These are phyloP conservation scores for Mallotus japonicus DNA, from an alignment of 441 rosid genomes.

Conservation along the genomic window DNA sequence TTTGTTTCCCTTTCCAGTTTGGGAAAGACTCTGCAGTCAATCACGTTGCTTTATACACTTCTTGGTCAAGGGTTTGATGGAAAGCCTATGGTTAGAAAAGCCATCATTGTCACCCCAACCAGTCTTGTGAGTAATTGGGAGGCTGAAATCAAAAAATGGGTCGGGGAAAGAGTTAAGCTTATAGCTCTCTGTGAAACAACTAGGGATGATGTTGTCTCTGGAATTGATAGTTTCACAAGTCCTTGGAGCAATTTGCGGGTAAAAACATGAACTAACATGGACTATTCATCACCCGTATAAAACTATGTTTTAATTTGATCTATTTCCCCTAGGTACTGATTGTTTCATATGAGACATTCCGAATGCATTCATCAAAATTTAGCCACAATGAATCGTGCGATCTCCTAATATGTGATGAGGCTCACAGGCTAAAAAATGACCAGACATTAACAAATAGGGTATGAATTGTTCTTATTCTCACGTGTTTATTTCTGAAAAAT, in stretches of 20 bases:
- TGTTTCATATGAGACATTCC: constrained; percentile 95
- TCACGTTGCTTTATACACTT: constrained; percentile 85
- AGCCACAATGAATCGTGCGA: constrained; percentile 74
- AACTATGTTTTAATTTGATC: constrained; percentile 30
- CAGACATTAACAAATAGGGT: constrained; percentile 96
- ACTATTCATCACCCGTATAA: constrained; percentile 21
- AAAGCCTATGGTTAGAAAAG: constrained; percentile 87
- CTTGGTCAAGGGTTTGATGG: constrained; percentile 91
- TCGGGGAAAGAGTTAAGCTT: constrained; percentile 84
- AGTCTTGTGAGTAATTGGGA: constrained; percentile 99
- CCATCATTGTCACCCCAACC: constrained; percentile 95
- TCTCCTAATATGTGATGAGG: constrained; percentile 98
- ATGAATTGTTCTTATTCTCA: constrained; percentile 26
- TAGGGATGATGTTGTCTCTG: constrained; percentile 86
- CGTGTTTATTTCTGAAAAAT: constrained; percentile 11
- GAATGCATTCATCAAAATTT: constrained; percentile 95
- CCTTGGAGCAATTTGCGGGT: constrained; percentile 77
- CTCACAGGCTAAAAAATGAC: constrained; percentile 95
- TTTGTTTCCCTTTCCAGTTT: constrained; percentile 52
- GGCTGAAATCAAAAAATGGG: constrained; percentile 94
- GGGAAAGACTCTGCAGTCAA: constrained; percentile 98
- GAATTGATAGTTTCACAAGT: constrained; percentile 75
- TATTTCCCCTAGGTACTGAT: constrained; percentile 64
- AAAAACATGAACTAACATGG: constrained; percentile 16
- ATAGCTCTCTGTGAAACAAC: constrained; percentile 95